Base-by-base conservation (phyloP, 768 basidiomycete species). In the Filobasidium wieringae region DNA sequence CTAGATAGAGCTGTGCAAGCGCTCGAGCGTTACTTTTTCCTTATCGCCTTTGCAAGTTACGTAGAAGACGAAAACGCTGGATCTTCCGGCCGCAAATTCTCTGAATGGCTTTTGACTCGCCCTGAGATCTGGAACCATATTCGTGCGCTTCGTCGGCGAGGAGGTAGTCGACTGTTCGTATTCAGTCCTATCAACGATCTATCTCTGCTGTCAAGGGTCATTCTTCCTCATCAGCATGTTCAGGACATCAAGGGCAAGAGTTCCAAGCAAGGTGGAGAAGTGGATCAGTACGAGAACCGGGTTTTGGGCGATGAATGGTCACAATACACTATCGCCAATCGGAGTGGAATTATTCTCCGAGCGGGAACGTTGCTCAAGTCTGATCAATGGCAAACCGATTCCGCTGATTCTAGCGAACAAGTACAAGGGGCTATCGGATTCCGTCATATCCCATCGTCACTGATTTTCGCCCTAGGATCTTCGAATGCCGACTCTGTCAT, bases 381-480 rank as follows among this genome's bases (percentile, higher is more conserved):
- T 2, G 91, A 96, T 71, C 86, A 86, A 71, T 96, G 91, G 91
- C 74, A 84, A 11, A 80, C 65, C 7, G 65, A 71, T 33, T 61
- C 67, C 17, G 72, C 72, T 0, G 52, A 65, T 11, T 72, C 71
- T 11, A 51, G 64, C 12, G 69, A 71, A 49, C 83, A 80, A 36
- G 81, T 97, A 50, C 84, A 88, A 2, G 95, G 95, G n/a, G 90
- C 88, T 1, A 86, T 88, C 74, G 95, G 95, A 67, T 96, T 95
- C 78, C 82, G 95, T 53, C 84, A 84, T 56, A 81, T 95, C 36
- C 82, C 84, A 0, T 79, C 78, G 5, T 85, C 85, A 22, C 82
- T 84, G 43, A 85, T 96, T 31, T 99, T 88, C 63, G 91, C 90
- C 0, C 82, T 95, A 29, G 91, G 90, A 0, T 95, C 97, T 71